A percentile compares a stretch with the other conserved stretches of the same genome.
phyloP scores from a whole-genome alignment of 1,284 basidiomycete species.

The Phaffia rhodozyma region DNA sequence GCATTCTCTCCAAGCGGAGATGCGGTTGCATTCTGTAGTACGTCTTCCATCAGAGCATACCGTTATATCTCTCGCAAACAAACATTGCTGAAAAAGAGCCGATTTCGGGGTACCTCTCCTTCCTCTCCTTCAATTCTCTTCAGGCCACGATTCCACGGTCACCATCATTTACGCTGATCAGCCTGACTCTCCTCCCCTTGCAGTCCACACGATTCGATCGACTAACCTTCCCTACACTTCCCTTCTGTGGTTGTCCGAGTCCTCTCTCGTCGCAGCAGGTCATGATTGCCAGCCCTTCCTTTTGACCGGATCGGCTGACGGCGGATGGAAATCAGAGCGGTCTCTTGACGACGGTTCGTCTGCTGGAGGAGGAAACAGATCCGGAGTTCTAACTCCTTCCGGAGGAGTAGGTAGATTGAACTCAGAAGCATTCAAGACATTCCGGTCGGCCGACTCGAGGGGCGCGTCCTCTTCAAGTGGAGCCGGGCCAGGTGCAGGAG shows the following conservation, averaged over 20 bases:
- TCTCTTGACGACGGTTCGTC: constrained; percentile 59
- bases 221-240: constrained; percentile 68
- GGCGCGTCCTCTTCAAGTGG: constrained; percentile 49
- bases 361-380: constrained; percentile 32
- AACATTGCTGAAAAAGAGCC: not conserved
- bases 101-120: not conserved
- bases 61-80: not conserved
- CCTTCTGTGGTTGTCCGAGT: constrained; percentile 72
- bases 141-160: constrained; percentile 84
- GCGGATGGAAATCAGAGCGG: constrained; percentile 63
- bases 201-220: constrained; percentile 58
- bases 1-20: constrained; percentile 93
- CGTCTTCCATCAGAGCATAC: constrained; percentile 30
- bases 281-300: constrained; percentile 95
- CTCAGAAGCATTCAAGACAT: constrained; percentile 88
- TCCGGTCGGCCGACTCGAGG: constrained; percentile 81
- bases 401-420: constrained; percentile 66
- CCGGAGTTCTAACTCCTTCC: constrained; percentile 26
- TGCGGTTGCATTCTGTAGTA: constrained; percentile 79
- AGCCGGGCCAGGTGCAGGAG: constrained; percentile 20
- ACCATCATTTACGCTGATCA: constrained; percentile 73
- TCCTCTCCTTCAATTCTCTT: not conserved
- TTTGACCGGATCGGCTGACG: constrained; percentile 52
- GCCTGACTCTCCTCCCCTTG: constrained; percentile 40
- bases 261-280: constrained; percentile 74